Evolutionary conservation across 75 land plant genomes (phyloP).

Genomic region (Selaginella moellendorffii): DNA sequence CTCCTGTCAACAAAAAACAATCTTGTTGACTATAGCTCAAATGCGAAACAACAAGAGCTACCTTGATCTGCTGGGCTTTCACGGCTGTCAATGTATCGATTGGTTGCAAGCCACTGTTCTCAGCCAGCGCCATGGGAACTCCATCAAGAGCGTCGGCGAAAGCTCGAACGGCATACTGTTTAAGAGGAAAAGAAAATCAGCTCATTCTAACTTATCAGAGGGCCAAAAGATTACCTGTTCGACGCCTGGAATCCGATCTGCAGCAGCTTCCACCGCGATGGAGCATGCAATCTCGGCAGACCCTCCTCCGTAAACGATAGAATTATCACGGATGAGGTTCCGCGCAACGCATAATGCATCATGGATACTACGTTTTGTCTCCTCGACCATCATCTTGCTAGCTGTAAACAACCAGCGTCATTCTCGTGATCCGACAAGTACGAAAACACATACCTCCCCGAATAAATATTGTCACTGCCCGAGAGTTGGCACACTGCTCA

Average conservation of each 20-base stretch:
- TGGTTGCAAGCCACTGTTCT: constrained; percentile 91
- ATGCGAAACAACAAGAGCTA: constrained; percentile 12
- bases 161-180: constrained; percentile 89
- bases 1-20: constrained; percentile 39
- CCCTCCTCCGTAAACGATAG: constrained; percentile 96
- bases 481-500: constrained; percentile 95
- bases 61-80: constrained; percentile 88
- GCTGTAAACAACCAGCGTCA: constrained; percentile 30
- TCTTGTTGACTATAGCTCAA: neutral
- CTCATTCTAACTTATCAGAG: too few relatives aligned
- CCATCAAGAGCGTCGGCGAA: constrained; percentile 94
- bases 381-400: constrained; percentile 98
- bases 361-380: constrained; percentile 92
- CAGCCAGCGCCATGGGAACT: constrained; percentile 95
- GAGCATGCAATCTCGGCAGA: constrained; percentile 92
- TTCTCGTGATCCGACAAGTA: neutral
- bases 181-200: neutral
- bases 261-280: constrained; percentile 94
- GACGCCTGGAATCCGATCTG: constrained; percentile 87
- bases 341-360: constrained; percentile 98
- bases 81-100: constrained; percentile 90
- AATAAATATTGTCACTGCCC: constrained; percentile 89
- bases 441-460: constrained; percentile 65
- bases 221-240: constrained; percentile 96
- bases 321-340: constrained; percentile 86